Evolutionary conservation across 345 rosid genomes (phyloP).

Genomic region (Arabidopsis suecica): DNA sequence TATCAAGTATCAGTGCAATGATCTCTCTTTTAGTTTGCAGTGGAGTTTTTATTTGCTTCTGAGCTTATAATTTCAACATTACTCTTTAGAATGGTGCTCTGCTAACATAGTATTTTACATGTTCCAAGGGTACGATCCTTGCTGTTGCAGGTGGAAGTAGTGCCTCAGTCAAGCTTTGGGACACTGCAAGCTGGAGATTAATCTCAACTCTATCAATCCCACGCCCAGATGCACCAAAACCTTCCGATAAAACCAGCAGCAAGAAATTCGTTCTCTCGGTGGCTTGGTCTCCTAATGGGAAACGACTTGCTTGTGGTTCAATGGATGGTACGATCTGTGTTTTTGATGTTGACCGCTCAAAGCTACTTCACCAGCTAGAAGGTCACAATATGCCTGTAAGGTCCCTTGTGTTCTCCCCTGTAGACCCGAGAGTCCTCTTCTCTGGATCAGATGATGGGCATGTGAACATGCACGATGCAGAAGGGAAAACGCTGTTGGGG

Average conservation of each 20-base stretch:
- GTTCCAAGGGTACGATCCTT: conserved; percentile 77
- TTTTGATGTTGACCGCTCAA: conserved; percentile 79
- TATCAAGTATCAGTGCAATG: background rate
- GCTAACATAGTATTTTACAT: conserved; percentile 20
- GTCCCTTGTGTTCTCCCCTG: conserved; percentile 83
- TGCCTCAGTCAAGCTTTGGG: conserved; percentile 95
- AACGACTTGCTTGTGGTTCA: conserved; percentile 84
- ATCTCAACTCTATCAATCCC: conserved; percentile 73
- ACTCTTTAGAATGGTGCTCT: background rate
- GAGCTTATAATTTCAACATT: background rate
- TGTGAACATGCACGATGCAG: conserved; percentile 88
- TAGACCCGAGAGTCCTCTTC: conserved; percentile 73
- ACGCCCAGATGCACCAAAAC: conserved; percentile 81
- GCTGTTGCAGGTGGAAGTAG: conserved; percentile 99
- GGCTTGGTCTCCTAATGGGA: conserved; percentile 92
- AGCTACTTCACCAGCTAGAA: conserved; percentile 86
- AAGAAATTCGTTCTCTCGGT: conserved; percentile 92
- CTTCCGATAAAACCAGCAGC: conserved; percentile 79
- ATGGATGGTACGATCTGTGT: conserved; percentile 92
- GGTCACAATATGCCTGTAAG: conserved; percentile 95
- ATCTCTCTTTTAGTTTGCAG: background rate
- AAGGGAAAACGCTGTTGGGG: conserved; percentile 70
- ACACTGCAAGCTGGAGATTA: conserved; percentile 91
- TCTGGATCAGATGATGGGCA: conserved; percentile 91
- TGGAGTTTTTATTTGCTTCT: conserved; percentile 1